phyloP scores from a whole-genome alignment of 2,329 filamentous ascomycete genomes.

The Raffaelea deltoideospora region DNA sequence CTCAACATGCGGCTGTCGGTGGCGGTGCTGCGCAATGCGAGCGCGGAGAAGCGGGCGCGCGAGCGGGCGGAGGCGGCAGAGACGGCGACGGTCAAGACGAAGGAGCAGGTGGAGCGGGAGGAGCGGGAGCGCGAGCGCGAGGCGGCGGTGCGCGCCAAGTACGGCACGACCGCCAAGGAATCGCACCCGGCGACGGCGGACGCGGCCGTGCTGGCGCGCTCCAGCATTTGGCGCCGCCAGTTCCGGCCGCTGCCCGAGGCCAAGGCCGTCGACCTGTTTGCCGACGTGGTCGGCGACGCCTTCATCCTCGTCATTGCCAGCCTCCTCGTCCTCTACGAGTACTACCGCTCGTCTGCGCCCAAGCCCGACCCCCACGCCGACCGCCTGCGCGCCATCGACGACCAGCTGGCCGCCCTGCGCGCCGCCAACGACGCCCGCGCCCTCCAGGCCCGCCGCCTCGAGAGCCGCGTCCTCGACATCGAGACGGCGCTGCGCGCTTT shows the following conservation, averaged over 20 bases:
- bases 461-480: constrained; percentile 31
- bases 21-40: constrained; percentile 39
- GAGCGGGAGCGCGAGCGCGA: constrained; percentile 26
- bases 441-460: constrained; percentile 28
- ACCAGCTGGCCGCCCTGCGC: constrained; percentile 32
- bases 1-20: constrained; percentile 52
- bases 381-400: constrained; percentile 33
- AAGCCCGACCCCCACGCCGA: constrained; percentile 45
- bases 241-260: constrained; percentile 47
- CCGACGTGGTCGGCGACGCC: constrained; percentile 47
- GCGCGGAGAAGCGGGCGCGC: constrained; percentile 41
- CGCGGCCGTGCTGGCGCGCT: constrained; percentile 6
- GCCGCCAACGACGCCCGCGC: constrained; percentile 34
- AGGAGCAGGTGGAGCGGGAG: constrained; percentile 42
- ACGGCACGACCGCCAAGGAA: constrained; percentile 23
- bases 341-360: constrained; percentile 37
- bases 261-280: constrained; percentile 52
- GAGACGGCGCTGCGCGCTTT: constrained; percentile 36
- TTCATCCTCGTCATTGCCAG: constrained; percentile 47
- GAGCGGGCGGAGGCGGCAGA: constrained; percentile 49
- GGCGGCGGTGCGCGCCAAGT: constrained; percentile 33
- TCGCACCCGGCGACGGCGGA: constrained; percentile 21
- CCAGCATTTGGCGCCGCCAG: constrained; percentile 44
- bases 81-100: constrained; percentile 48
- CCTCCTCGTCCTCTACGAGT: constrained; percentile 45